Conservation (phyloP, 1,284 basidiomycete species). For the Pholiota adiposa region DNA sequence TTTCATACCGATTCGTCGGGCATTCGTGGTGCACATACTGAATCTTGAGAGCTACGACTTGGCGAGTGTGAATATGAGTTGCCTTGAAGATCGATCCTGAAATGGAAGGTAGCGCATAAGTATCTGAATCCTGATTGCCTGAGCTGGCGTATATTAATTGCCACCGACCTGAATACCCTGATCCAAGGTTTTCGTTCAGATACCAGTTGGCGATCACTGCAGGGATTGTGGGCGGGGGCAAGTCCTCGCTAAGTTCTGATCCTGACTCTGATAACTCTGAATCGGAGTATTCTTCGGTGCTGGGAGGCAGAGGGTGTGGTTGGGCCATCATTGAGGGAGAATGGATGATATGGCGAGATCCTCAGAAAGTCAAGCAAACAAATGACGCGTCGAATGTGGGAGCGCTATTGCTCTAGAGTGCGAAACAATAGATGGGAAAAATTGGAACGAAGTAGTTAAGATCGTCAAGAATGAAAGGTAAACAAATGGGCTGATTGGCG, state of each 20-base stretch:
- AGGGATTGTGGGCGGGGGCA: constrained; percentile 37
- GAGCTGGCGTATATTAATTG: background rate
- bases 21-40: constrained; percentile 70
- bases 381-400: constrained; percentile 18
- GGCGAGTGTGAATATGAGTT: constrained; percentile 53
- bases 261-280: constrained; percentile 7
- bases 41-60: constrained; percentile 72
- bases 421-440: background rate
- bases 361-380: background rate
- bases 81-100: constrained; percentile 73
- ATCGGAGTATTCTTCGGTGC: constrained; percentile 19
- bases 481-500: background rate
- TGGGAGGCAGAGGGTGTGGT: constrained; percentile 7
- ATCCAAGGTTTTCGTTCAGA: constrained; percentile 49
- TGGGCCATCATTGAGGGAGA: constrained; percentile 8
- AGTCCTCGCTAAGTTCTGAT: constrained; percentile 21
- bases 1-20: constrained; percentile 74
- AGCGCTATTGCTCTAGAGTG: background rate
- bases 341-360: background rate
- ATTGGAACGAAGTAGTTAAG: background rate
- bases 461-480: background rate
- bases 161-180: constrained; percentile 56
- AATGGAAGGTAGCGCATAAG: background rate
- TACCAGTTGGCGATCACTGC: constrained; percentile 50
- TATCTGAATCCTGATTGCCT: background rate